Evolutionary conservation across 257 asterid species (phyloP).

Genomic region (Solanum pimpinellifolium): DNA sequence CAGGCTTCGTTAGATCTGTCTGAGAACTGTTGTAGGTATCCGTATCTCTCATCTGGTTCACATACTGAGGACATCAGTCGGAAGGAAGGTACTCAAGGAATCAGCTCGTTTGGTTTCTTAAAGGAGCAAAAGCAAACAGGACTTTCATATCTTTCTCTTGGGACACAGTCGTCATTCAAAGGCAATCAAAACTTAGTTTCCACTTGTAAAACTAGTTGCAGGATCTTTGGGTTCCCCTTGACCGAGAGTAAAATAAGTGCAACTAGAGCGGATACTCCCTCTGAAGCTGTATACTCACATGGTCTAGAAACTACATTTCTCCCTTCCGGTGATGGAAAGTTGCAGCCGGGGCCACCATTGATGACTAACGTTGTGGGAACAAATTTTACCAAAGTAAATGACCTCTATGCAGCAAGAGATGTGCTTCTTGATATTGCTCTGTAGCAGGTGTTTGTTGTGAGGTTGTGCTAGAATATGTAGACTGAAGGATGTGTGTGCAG

Average conservation of each 20-base stretch:
- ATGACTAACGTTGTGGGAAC: slow-evolving; percentile 30
- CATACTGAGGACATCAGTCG: slow-evolving; percentile 11
- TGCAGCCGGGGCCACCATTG: slow-evolving; percentile 28
- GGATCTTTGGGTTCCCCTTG: slow-evolving; percentile 81
- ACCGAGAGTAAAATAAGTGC: slow-evolving; percentile 40
- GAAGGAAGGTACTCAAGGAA: slow-evolving; percentile 3
- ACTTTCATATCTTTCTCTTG: slow-evolving; percentile 9
- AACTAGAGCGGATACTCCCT: slow-evolving; percentile 12
- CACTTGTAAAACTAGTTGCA: slow-evolving; percentile 47
- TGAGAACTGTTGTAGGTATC: slow-evolving; percentile 14
- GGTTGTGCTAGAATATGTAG: not conserved
- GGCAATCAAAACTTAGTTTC: slow-evolving; percentile 30
- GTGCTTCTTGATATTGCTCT: slow-evolving; percentile 72
- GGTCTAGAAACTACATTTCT: slow-evolving; percentile 13
- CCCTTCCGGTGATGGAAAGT: slow-evolving; percentile 25
- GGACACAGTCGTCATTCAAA: slow-evolving; percentile 30
- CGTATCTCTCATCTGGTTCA: slow-evolving; percentile 9
- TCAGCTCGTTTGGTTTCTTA: slow-evolving; percentile 12
- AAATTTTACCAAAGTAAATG: slow-evolving; percentile 37
- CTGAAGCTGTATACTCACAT: slow-evolving; percentile 6
- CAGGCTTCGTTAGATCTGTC: slow-evolving; percentile 18
- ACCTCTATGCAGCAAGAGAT: slow-evolving; percentile 55
- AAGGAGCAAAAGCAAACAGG: slow-evolving; percentile 12
- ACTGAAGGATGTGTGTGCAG: not conserved
- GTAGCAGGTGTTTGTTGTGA: slow-evolving; percentile 3